Base-by-base conservation (phyloP, 129 eudicot species). In the Flaveria sonorensis region DNA sequence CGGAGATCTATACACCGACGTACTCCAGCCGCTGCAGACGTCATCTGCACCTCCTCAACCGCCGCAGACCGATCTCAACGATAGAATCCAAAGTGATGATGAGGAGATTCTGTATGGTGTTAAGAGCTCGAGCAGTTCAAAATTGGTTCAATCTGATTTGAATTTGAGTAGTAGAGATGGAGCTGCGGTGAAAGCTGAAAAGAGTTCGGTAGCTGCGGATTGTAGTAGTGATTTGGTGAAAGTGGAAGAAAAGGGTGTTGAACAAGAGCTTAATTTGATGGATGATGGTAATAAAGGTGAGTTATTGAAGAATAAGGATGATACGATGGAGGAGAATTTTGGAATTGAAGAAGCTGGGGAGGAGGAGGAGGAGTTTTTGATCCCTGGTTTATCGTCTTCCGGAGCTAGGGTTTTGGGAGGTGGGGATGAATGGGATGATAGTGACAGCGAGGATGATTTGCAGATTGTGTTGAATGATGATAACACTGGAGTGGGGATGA, bases 1-100 rank as follows among this genome's bases (percentile, higher is more conserved):
- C 92, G 99, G 99, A 78, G 99, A 94, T 91, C 96, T 94, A 2
- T 94, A 94, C 85, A 87, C 99, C 42, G 99, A 94, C 62, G 96
- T 94, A 10, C 92, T 91, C 74, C 87, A 79, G 10, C 87, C 96
- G 56, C 77, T 87, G 15, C 74, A 84, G 75, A 57, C 82, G 62
- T 39, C 86, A 68, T 77, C 85, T 39, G 70, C 82, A 15, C 14
- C 65, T 1, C 65, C 65, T 52, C 59, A 16, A 52, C 59, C 71
- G 55, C 69, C 55, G 62, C 80, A 16, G 80, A 85, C 90, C 88
- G 91, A 88, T 90, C 87, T 82, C 66, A 81, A 89, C 69, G 81
- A 75, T 70, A 67, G 64, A 74, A 47, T 80, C 70, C 74, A 81
- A 28, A 81, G 78, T 84, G 91, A 87, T 18, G 89, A 85, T 47